Conservation (phyloP, 768 basidiomycete genomes). For the Dentipellis fragilis region DNA sequence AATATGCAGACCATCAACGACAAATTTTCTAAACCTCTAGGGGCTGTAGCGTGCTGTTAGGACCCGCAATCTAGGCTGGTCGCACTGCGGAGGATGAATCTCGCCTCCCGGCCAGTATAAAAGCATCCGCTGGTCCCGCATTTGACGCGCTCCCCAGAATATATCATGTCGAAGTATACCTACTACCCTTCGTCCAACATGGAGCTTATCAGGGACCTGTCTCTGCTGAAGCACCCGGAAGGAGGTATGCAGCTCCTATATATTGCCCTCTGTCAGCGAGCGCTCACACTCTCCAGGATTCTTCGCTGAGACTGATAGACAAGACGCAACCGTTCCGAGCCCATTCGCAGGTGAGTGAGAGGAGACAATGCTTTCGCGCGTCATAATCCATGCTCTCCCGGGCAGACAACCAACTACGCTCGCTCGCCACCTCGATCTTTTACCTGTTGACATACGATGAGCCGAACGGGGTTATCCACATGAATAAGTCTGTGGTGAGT, state of each 20-base stretch:
- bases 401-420: constrained; percentile 20
- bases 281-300: constrained; percentile 17
- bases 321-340: constrained; percentile 19
- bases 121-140: too few relatives aligned
- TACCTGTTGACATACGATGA: constrained; percentile 35
- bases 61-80: too few relatives aligned
- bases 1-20: too few relatives aligned
- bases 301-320: constrained; percentile 26
- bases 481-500: constrained; percentile 38
- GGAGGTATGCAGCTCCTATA: constrained; percentile 13
- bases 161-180: too few relatives aligned
- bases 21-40: too few relatives aligned
- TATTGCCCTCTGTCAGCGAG: background rate
- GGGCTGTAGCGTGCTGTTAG: too few relatives aligned
- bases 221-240: constrained; percentile 20
- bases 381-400: background rate
- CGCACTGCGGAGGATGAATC: too few relatives aligned
- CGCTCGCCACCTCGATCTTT: constrained; percentile 36
- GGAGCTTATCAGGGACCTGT: constrained; percentile 18
- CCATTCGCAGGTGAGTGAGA: constrained; percentile 23
- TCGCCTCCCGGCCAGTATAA: too few relatives aligned
- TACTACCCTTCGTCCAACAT: constrained; percentile 9
- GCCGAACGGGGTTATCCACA: constrained; percentile 32
- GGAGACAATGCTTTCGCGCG: too few relatives aligned
- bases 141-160: too few relatives aligned